phyloP scores from a whole-genome alignment of 2,329 filamentous ascomycete species.

The Monilinia laxa region DNA sequence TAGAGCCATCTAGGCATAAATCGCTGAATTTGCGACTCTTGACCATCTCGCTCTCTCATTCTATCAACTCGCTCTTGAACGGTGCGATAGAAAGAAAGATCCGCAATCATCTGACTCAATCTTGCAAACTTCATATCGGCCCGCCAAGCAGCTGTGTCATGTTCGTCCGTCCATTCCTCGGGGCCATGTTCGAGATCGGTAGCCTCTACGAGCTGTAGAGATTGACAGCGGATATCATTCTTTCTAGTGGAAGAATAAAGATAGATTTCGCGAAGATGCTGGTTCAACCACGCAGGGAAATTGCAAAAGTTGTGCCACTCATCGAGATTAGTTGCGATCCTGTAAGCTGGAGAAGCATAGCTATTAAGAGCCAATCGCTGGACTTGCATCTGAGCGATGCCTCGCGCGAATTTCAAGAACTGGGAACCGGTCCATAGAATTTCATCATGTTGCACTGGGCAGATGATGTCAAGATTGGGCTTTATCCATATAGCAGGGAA shows the following conservation, averaged over 20 bases:
- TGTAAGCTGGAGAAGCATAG: neutral
- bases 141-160: too few species aligned
- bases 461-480: neutral
- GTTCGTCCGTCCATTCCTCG: neutral
- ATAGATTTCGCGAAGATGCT: neutral
- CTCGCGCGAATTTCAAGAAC: neutral
- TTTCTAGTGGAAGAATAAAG: neutral
- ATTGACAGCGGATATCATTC: neutral
- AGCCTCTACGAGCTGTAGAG: neutral
- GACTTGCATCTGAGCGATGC: neutral
- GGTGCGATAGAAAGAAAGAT: fast-evolving
- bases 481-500: neutral
- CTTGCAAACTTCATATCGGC: neutral
- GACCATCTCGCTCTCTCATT: neutral
- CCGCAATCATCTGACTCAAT: neutral
- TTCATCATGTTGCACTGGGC: neutral
- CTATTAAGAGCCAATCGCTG: neutral
- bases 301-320: neutral
- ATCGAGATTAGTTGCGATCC: neutral
- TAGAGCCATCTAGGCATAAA: neutral
- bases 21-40: too few species aligned
- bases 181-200: fast-evolving
- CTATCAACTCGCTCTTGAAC: neutral
- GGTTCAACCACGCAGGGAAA: neutral
- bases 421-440: neutral